A percentile compares a stretch with the other conserved stretches of the same genome.
Conservation (phyloP, 1,284 basidiomycete genomes). For the Pseudozyma hubeiensis region DNA sequence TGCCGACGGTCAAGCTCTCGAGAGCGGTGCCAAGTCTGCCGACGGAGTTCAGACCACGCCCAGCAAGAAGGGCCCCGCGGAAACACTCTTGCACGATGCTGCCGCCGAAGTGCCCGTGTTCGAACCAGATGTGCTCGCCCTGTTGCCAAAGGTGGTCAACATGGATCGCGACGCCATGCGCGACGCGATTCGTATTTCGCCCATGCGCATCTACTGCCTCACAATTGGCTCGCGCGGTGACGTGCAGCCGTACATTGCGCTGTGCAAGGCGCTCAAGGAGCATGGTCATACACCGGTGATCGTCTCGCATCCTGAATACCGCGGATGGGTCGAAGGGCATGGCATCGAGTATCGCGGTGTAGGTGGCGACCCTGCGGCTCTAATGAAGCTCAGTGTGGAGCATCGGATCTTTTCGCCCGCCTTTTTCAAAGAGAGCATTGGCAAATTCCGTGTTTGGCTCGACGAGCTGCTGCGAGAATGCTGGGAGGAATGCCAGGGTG, state of each 20-base stretch:
- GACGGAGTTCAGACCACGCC: background rate
- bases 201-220: conserved; percentile 64
- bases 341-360: conserved; percentile 57
- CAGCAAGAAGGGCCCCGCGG: background rate
- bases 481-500: conserved; percentile 56
- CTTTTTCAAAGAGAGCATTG: conserved; percentile 55
- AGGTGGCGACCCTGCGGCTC: conserved; percentile 58
- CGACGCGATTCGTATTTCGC: conserved; percentile 28
- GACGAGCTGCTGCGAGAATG: conserved; percentile 59
- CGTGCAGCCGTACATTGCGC: conserved; percentile 74
- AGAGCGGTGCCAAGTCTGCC: background rate
- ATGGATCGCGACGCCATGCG: conserved; percentile 13
- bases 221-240: conserved; percentile 74
- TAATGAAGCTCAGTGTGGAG: conserved; percentile 63
- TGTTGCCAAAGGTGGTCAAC: conserved; percentile 52
- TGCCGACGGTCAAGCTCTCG: conserved; percentile 10
- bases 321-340: conserved; percentile 72
- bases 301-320: conserved; percentile 77
- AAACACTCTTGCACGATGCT: conserved; percentile 22
- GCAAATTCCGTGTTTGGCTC: conserved; percentile 62
- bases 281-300: conserved; percentile 75
- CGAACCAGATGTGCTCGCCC: conserved; percentile 33
- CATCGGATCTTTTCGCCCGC: conserved; percentile 52
- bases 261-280: conserved; percentile 70
- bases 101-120: conserved; percentile 30